Percentiles rank a stretch among this genome's conserved stretches.
Evolutionary conservation across 768 basidiomycete species (phyloP).

Genomic region (Ephemerocybe angulata): DNA sequence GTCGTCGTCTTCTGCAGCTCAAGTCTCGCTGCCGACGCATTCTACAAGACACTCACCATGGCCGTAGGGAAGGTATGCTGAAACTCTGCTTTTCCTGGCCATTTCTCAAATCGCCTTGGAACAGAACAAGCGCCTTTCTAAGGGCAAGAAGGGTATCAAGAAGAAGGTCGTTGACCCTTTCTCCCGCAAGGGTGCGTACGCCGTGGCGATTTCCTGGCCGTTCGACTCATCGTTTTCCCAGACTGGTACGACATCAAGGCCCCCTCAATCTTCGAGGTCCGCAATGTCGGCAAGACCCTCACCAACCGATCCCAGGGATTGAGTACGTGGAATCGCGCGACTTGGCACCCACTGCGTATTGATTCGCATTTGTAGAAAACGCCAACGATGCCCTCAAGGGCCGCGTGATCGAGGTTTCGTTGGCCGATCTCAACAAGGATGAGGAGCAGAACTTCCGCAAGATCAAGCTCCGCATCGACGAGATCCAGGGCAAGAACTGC

Average conservation of each 20-base stretch:
- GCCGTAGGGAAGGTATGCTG: constrained; percentile 81
- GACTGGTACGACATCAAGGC: constrained; percentile 99
- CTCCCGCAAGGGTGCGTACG: constrained; percentile 86
- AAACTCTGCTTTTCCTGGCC: constrained; percentile 1
- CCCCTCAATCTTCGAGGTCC: constrained; percentile 94
- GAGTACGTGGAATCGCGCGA: constrained; percentile 57
- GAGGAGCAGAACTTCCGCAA: constrained; percentile 99
- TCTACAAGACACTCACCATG: constrained; percentile 47
- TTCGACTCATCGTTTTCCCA: constrained; percentile 26
- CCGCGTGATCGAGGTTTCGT: constrained; percentile 92
- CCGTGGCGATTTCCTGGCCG: background rate
- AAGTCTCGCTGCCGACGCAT: constrained; percentile 37
- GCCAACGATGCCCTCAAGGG: constrained; percentile 98
- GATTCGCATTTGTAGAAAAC: constrained; percentile 62
- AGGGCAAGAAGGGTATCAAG: constrained; percentile 99
- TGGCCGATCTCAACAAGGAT: constrained; percentile 98
- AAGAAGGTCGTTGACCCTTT: constrained; percentile 99
- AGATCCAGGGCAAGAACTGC: constrained; percentile 97
- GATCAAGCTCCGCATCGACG: constrained; percentile 97
- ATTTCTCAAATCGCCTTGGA: constrained; percentile 8
- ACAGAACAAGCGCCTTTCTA: constrained; percentile 96
- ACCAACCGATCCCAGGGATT: constrained; percentile 97
- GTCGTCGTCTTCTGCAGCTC: constrained; percentile 28
- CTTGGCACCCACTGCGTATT: background rate
- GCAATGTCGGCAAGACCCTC: constrained; percentile 97